phyloP scores from a whole-genome alignment of 2,329 filamentous ascomycete genomes.

The Colletotrichum aenigma region DNA sequence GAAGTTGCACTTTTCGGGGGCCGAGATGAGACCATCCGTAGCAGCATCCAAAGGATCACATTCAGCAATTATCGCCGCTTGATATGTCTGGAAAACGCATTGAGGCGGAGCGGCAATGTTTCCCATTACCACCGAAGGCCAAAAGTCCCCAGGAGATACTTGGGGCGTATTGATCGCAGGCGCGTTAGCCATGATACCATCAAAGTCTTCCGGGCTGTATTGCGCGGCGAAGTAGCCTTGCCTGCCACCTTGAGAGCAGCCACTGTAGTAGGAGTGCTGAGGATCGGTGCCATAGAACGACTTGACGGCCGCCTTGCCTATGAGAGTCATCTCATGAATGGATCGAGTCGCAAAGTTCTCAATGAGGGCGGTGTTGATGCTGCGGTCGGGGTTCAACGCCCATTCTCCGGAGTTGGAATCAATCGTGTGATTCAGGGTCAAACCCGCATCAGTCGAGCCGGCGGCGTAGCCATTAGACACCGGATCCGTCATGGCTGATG shows the following conservation, averaged over 20 bases:
- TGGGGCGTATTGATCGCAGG: conserved; percentile 36
- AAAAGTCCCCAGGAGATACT: background rate
- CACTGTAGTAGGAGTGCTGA: conserved; percentile 57
- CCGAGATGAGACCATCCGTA: background rate
- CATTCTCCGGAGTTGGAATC: conserved; percentile 8
- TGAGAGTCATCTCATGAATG: conserved; percentile 49
- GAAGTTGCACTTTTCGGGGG: background rate
- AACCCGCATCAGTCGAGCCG: conserved; percentile 27
- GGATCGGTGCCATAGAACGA: conserved; percentile 46
- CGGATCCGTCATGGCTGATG: conserved; percentile 22
- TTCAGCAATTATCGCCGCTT: background rate
- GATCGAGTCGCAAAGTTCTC: conserved; percentile 37
- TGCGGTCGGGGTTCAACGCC: background rate
- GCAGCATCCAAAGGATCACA: background rate
- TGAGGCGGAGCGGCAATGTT: conserved; percentile 2
- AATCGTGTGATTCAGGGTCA: conserved; percentile 17
- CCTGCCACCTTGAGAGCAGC: conserved; percentile 64
- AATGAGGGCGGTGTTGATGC: conserved; percentile 30
- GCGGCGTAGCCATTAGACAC: conserved; percentile 35
- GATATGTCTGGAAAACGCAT: background rate
- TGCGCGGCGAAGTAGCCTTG: conserved; percentile 61
- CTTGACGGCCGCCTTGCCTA: conserved; percentile 51
- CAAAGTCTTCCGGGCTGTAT: conserved; percentile 58
- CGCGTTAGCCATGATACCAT: conserved; percentile 57
- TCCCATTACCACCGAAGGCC: conserved; percentile 8